phyloP scores from a whole-genome alignment of 768 basidiomycete species.

The Mycena venus region DNA sequence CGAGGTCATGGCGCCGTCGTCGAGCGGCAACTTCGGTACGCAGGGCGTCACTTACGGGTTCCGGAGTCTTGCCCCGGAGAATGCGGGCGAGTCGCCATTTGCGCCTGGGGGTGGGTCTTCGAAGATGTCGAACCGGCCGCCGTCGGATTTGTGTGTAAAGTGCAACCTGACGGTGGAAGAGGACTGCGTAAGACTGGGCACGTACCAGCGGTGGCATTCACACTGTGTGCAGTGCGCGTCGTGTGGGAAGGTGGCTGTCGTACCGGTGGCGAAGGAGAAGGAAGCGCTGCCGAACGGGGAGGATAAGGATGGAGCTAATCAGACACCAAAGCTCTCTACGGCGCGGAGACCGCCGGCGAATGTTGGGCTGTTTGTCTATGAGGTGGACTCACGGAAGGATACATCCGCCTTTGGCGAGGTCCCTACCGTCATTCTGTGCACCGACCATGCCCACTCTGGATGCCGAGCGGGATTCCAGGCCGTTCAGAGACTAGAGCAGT shows the following conservation, averaged over 20 bases:
- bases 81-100: slow-evolving; percentile 91
- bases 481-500: slow-evolving; percentile 96
- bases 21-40: slow-evolving; percentile 78
- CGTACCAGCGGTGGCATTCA: slow-evolving; percentile 98
- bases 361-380: slow-evolving; percentile 84
- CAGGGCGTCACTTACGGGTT: slow-evolving; percentile 94
- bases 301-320: slow-evolving; percentile 58
- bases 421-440: slow-evolving; percentile 82
- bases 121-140: slow-evolving; percentile 75
- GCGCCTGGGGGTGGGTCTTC: slow-evolving; percentile 62
- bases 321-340: slow-evolving; percentile 71
- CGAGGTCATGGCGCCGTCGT: slow-evolving; percentile 61
- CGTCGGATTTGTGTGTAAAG: slow-evolving; percentile 91
- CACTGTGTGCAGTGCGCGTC: slow-evolving; percentile 88
- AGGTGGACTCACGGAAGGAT: slow-evolving; percentile 76
- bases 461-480: slow-evolving; percentile 87
- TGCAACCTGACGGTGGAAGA: slow-evolving; percentile 96
- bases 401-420: slow-evolving; percentile 79
- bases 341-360: slow-evolving; percentile 85
- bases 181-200: slow-evolving; percentile 94
- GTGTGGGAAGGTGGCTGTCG: slow-evolving; percentile 84
- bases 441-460: slow-evolving; percentile 76
- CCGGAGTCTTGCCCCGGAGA: slow-evolving; percentile 90
- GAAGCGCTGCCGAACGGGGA: slow-evolving; percentile 64
- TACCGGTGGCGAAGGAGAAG: slow-evolving; percentile 69